phyloP scores from a whole-genome alignment of 1,139 yeast genomes.

The Geotrichum citri-aurantii region DNA sequence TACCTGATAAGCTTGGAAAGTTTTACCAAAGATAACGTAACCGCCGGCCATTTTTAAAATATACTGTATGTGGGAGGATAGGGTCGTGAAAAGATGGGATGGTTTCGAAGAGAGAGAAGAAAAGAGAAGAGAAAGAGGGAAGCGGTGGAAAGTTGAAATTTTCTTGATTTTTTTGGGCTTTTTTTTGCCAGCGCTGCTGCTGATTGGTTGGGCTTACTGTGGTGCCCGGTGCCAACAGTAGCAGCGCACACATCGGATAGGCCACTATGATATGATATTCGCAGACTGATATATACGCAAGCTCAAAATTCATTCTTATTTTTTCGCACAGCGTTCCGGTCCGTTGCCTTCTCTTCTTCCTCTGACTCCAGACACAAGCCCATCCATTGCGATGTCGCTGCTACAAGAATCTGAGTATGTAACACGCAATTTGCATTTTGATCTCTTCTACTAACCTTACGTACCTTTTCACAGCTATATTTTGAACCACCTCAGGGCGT shows the following conservation, averaged over 20 bases:
- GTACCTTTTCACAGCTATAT: slow-evolving; percentile 25
- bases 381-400: slow-evolving; percentile 26
- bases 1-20: slow-evolving; percentile 66
- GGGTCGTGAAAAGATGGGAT: neutral
- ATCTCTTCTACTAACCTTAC: neutral
- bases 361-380: neutral
- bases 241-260: neutral
- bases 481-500: slow-evolving; percentile 32
- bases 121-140: slow-evolving; percentile 1
- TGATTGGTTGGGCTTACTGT: slow-evolving; percentile 1
- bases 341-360: neutral
- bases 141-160: neutral
- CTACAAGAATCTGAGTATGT: slow-evolving; percentile 31
- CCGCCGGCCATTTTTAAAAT: slow-evolving; percentile 62
- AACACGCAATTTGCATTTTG: neutral
- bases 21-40: slow-evolving; percentile 69
- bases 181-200: neutral
- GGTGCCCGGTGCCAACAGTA: neutral
- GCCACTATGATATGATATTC: neutral
- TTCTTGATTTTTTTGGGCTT: neutral
- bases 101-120: neutral
- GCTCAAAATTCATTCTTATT: neutral
- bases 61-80: neutral
- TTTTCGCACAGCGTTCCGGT: neutral
- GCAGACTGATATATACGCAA: neutral